Base-by-base conservation (phyloP, 2,329 filamentous ascomycete genomes). In the Berkeleyomyces rouxiae region DNA sequence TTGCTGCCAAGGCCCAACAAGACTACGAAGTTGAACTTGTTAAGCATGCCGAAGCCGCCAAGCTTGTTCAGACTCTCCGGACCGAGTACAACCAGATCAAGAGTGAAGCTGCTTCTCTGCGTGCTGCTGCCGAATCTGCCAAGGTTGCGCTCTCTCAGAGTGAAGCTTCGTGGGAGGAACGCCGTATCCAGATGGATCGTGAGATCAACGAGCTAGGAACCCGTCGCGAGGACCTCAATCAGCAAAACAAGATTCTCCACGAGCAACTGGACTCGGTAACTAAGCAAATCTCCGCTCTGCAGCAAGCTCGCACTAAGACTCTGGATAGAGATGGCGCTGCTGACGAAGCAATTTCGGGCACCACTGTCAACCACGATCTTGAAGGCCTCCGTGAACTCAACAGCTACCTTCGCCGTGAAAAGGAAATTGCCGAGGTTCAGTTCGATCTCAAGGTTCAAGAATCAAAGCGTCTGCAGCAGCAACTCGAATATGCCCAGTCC, bases 341-440 rank as follows among this genome's bases (percentile, higher is more conserved):
- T 5, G 74, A 78, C 5, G 55, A 39, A 23, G 9, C n/a, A 16
- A 37, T 37, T 4, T 16, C 33, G 9, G 36, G 51, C 46, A 39
- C 23, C 75, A 81, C 3, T 79, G 83, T 16, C 5, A 51, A 61
- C 16, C 57, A 61, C 59, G 77, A 82, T 43, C 83, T 85, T 7
- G 88, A 90, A 67, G 88, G 88, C 61, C 81, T 96, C 7, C 87
- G 93, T 66, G 92, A 97, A 69, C 82, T 99, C 63, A 95, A 95
- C 74, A 87, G 83, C 66, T 99, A 93, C 72, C 77, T 99, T 65
- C 86, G 92, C 55, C 87, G 90, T 49, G 95, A 99, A 74, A 99
- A 97, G 77, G 93, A 97, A 71, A 97, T 99, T 67, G 81, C 96
- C 7, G 92, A 99, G 68, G 89, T 96, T n/a, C 92, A 97, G 70